Base-by-base conservation (phyloP, 2,329 filamentous ascomycete species). In the Nigrograna mackinnonii region DNA sequence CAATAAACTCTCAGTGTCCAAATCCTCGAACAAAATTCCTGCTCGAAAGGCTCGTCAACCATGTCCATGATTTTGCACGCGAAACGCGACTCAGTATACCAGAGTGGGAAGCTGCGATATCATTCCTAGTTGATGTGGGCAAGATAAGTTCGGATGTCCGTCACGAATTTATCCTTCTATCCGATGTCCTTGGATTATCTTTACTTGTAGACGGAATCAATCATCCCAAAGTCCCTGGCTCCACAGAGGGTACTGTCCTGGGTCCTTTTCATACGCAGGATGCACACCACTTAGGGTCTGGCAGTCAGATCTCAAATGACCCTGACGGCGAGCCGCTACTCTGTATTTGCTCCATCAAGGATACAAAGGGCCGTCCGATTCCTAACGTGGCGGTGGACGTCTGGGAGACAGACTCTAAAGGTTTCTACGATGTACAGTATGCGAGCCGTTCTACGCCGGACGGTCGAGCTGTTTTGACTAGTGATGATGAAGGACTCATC, bases 181-280 rank as follows among this genome's bases (percentile, higher is more conserved):
- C 83, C 50, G 87, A 91, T 67, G 76, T 88, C 33, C 78, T 91
- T 11, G 87, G 87, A 19, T 79, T 91, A 14, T 89, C 85, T 16
- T 78, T 89, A 40, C 79, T 91, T 2, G 84, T 91, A 14, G 87
- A 91, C 69, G 80, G 77, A 56, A 90, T 91, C 73, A 85, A 89
- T 71, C 86, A 90, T 70, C 87, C 87, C 22, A 90, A 89, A 60
- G 86, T 85, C 0, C 58, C 79, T 0, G 64, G 72, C 19, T 76
- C 77, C 24, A 91, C 87, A 18, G 86, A 91, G 64, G 86, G 87
- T 36, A 87, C 86, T 1, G 85, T 91, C 4, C 78, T 91, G 0
- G 87, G 87, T 0, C 87, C 87, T 19, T 91, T 90, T 73, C 86
- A 91, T 73, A 89, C 85, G 2, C 85, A 89, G 68, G 85, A 90